Percentiles rank a stretch among this genome's conserved stretches.
phyloP scores from a whole-genome alignment of 1,284 basidiomycete genomes.

The Papiliotrema nemorosa region DNA sequence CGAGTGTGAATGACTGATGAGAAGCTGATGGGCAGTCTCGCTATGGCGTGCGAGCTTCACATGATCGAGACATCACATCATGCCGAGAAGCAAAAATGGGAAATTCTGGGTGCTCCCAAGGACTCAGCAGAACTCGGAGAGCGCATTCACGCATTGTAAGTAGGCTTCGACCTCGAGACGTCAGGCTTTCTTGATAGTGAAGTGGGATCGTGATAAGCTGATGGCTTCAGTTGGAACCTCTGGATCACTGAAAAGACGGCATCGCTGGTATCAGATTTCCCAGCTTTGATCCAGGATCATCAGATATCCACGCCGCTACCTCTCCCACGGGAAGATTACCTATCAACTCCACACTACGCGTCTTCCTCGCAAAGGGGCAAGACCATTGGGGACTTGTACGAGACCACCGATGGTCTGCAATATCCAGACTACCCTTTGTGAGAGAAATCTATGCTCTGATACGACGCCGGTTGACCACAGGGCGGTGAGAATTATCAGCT shows the following conservation, averaged over 20 bases:
- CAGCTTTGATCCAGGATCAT: constrained; percentile 17
- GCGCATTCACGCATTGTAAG: constrained; percentile 32
- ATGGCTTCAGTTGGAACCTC: constrained; percentile 24
- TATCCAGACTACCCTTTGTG: too few species aligned
- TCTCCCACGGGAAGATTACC: constrained; percentile 13
- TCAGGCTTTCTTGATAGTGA: not conserved
- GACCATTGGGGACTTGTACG: too few species aligned
- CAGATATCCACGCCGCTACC: constrained; percentile 24
- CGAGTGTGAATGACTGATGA: constrained; percentile 16
- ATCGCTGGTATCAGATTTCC: constrained; percentile 13
- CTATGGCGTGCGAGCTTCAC: constrained; percentile 2
- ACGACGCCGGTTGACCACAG: too few species aligned
- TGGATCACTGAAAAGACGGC: constrained; percentile 26
- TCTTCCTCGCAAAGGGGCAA: too few species aligned
- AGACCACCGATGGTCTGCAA: too few species aligned
- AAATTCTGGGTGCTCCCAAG: constrained; percentile 16
- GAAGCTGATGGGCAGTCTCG: constrained; percentile 18
- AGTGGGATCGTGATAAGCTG: constrained; percentile 6
- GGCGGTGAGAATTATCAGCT: constrained; percentile 2
- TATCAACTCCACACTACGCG: too few species aligned
- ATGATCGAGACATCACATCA: not conserved
- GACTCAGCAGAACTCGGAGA: constrained; percentile 22
- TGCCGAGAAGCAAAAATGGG: constrained; percentile 1
- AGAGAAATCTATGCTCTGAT: too few species aligned
- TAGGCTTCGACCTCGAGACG: not conserved